Evolutionary conservation across 306 rosid genomes (phyloP).

Genomic region (Medicago truncatula): MtrunA17r5.0-ANR NC_053046.1:36427501-36428000

Average conservation of each 20-base stretch:
- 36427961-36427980: conserved; percentile 32
- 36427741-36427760: conserved; percentile 32
- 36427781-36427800: too few relatives aligned
- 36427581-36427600: neutral
- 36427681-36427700: neutral
- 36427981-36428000: conserved; percentile 40
- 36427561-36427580: neutral
- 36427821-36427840: conserved; percentile 42
- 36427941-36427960: conserved; percentile 36
- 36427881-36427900: conserved; percentile 43
- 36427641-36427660: conserved; percentile 17
- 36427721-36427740: conserved; percentile 37
- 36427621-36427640: conserved; percentile 28
- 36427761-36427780: too few relatives aligned
- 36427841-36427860: conserved; percentile 23
- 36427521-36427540: conserved; percentile 24
- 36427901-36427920: neutral
- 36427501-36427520: conserved; percentile 41
- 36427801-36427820: neutral
- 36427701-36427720: conserved; percentile 31
- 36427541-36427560: neutral
- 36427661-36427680: conserved; percentile 32
- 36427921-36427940: too few relatives aligned
- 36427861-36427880: conserved; percentile 49
- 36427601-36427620: neutral